Percentiles rank a stretch among this genome's conserved stretches.
Conservation (phyloP, 2,329 filamentous ascomycete genomes). For the Xylariaceae sp. region DNA sequence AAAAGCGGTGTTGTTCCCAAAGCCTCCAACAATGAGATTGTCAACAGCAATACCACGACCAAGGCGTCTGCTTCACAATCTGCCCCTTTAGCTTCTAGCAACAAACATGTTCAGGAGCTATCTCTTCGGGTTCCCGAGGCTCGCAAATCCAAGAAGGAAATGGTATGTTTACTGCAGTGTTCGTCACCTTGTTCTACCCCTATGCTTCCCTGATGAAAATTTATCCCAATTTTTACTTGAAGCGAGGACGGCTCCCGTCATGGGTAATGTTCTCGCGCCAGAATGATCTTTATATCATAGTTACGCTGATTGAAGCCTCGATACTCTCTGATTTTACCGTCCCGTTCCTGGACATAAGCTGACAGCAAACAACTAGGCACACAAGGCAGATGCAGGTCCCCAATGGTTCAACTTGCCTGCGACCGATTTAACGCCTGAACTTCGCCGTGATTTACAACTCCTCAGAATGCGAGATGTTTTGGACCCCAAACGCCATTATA, state of each 20-base stretch:
- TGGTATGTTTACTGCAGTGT: slow-evolving; percentile 36
- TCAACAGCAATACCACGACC: slow-evolving; percentile 24
- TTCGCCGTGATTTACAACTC: slow-evolving; percentile 89
- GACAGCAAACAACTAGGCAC: slow-evolving; percentile 37
- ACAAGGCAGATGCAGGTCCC: slow-evolving; percentile 69
- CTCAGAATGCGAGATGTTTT: slow-evolving; percentile 74
- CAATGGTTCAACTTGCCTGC: slow-evolving; percentile 89
- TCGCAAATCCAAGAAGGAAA: slow-evolving; percentile 41
- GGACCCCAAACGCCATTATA: slow-evolving; percentile 81
- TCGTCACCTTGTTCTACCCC: neutral
- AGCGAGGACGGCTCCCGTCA: slow-evolving; percentile 78
- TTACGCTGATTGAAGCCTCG: slow-evolving; percentile 68
- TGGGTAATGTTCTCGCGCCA: slow-evolving; percentile 76
- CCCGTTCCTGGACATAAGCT: slow-evolving; percentile 5
- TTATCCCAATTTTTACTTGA: slow-evolving; percentile 73
- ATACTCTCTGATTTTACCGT: neutral
- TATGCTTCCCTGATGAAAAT: slow-evolving; percentile 76
- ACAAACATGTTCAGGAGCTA: slow-evolving; percentile 28
- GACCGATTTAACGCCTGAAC: slow-evolving; percentile 81
- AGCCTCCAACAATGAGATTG: slow-evolving; percentile 43
- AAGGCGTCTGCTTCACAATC: slow-evolving; percentile 19
- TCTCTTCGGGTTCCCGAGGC: slow-evolving; percentile 39
- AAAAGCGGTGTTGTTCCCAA: slow-evolving; percentile 37
- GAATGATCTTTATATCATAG: slow-evolving; percentile 58
- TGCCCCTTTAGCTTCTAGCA: slow-evolving; percentile 15